phyloP scores from a whole-genome alignment of 75 land plant species.

The Adiantum capillusveneris region DNA sequence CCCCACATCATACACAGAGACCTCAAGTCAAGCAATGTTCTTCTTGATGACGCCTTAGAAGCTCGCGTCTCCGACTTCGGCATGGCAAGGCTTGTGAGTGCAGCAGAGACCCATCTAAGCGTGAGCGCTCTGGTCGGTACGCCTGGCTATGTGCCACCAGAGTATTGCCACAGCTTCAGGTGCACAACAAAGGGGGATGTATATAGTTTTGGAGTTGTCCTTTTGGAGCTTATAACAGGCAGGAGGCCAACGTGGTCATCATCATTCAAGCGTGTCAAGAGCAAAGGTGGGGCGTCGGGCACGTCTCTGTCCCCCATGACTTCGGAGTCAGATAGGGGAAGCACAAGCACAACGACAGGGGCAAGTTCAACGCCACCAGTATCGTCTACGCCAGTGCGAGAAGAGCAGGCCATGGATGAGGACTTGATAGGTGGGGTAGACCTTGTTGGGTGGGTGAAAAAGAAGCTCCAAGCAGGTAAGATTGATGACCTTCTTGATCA shows the following conservation, averaged over 20 bases:
- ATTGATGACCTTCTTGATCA: slow-evolving; percentile 51
- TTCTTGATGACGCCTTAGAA: slow-evolving; percentile 42
- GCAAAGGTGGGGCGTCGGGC: neutral
- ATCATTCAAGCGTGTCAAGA: neutral
- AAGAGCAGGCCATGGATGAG: too few relatives aligned
- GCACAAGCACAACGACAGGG: slow-evolving; percentile 4
- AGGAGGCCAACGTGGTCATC: slow-evolving; percentile 32
- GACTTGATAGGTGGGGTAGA: too few relatives aligned
- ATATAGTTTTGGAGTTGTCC: slow-evolving; percentile 53
- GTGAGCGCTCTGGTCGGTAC: slow-evolving; percentile 44
- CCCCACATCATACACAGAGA: slow-evolving; percentile 64
- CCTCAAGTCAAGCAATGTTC: slow-evolving; percentile 59
- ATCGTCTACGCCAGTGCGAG: too few relatives aligned
- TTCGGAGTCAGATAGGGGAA: neutral
- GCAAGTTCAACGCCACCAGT: slow-evolving; percentile 20
- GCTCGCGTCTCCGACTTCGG: slow-evolving; percentile 64
- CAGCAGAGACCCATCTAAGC: slow-evolving; percentile 44
- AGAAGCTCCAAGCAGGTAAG: slow-evolving; percentile 38
- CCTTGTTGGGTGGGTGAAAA: slow-evolving; percentile 44
- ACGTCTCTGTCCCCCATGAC: neutral
- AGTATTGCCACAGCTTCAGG: slow-evolving; percentile 53
- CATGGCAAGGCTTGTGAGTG: slow-evolving; percentile 46
- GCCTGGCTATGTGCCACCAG: slow-evolving; percentile 56
- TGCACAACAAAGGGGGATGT: slow-evolving; percentile 48
- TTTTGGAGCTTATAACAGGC: slow-evolving; percentile 52